Evolutionary conservation across 208 protist species (phyloP), one percentile per base, ranked within the genome.

Genomic region (Trypanosomatidae sp.): DNA sequence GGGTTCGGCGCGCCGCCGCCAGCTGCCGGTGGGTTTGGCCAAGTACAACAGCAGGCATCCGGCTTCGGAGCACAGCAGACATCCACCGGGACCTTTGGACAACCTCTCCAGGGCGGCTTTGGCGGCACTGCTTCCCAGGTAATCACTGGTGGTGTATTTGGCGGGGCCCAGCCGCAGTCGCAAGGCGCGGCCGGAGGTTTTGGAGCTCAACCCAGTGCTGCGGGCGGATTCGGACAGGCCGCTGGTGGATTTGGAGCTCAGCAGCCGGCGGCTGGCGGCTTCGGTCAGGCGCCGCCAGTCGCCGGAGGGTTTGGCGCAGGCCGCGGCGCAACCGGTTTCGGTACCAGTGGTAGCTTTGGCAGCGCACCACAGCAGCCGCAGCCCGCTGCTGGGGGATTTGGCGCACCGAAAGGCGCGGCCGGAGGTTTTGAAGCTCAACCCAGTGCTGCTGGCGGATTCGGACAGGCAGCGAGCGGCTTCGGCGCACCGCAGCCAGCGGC

Each of bases 1-100:
- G 85, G 78, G 47, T 89, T 89, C 79, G 84, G 84, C 28, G 68
- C 56, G 28, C 64, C 70, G 2, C 72, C 71, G 36, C 55, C 77
- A 44, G 59, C 71, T 2, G 49, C 68, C 1, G 69, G 71, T 33
- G 77, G 77, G 10, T 82, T 82, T 58, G 77, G 72, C 13, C 62
- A 73, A 66, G 60, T 33, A 25, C 53, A 59, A 66, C 66, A 30
- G 56, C 69, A 36, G 58, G 22, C 59, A 25, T 13, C 59, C 33
- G 59, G 59, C 17, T 65, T 65, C 58, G 62, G 25, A 30, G 66
- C 55, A 43, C 79, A 33, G 74, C 55, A 44, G 49, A 17, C 33
- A 25, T 9, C 53, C 19, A 6, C 59, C 28, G 64, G 64, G 15
- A n/a, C 25, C 28, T 68, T 68, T 53, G 64, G 64, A 15, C 64